Percentiles rank a stretch among this genome's conserved stretches.
Conservation (phyloP, 768 basidiomycete genomes). For the Sutorius australiensis region DNA sequence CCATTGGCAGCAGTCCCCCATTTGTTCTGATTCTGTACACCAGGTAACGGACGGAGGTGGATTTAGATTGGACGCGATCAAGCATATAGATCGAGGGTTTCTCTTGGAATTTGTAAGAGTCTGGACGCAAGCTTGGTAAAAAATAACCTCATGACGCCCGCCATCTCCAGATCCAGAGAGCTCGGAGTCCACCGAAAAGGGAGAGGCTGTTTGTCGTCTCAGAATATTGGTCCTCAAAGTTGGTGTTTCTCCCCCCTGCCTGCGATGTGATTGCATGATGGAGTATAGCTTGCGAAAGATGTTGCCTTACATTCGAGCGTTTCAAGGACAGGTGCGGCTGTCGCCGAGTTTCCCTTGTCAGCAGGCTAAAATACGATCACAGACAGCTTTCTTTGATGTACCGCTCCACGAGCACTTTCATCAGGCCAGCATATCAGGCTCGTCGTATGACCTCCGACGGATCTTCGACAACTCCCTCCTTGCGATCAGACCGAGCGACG, state of each 20-base stretch:
- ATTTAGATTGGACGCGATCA: constrained; percentile 88
- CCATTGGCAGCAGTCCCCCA: neutral
- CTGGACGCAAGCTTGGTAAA: neutral
- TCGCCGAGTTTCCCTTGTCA: neutral
- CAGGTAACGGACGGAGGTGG: constrained; percentile 70
- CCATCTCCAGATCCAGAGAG: constrained; percentile 45
- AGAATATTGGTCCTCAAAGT: constrained; percentile 83
- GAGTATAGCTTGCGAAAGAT: constrained; percentile 44
- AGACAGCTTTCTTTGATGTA: constrained; percentile 91
- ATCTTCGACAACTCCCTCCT: constrained; percentile 72
- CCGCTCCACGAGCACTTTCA: constrained; percentile 84
- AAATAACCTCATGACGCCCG: neutral
- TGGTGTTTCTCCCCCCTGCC: constrained; percentile 17
- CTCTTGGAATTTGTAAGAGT: constrained; percentile 61
- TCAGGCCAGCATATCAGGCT: constrained; percentile 64
- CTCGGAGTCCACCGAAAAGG: constrained; percentile 42
- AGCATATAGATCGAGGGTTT: constrained; percentile 77
- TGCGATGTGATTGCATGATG: neutral
- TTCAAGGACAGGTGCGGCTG: constrained; percentile 58
- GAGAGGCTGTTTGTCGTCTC: constrained; percentile 62
- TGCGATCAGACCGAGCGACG: constrained; percentile 65
- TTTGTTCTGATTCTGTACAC: neutral
- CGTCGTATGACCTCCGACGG: constrained; percentile 68
- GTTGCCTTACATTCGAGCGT: constrained; percentile 54
- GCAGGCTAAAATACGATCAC: constrained; percentile 5